Evolutionary conservation across 805 yeast genomes (phyloP), one percentile per base, ranked within the genome.

Genomic region (Metschnikowia peoriensis): DNA sequence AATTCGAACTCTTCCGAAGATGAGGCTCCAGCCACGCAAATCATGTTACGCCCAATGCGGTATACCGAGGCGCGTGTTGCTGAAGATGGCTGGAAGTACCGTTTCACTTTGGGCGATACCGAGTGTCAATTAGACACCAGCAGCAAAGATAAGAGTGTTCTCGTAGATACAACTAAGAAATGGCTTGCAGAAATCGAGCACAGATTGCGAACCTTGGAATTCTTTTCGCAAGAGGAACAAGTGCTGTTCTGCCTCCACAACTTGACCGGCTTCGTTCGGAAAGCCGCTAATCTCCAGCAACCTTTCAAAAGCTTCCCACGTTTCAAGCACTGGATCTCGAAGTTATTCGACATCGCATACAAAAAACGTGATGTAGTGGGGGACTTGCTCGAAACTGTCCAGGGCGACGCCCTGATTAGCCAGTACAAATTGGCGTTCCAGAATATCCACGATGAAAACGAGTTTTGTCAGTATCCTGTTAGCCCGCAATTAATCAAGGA

Each of bases 401-500:
- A 49, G 16, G 27, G 22, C 8, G 48, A 41, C 17, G 27, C 28
- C 28, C 22, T 22, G 22, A 44, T 49, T 22, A 48, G 44, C 17
- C 39, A 44, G 45, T 49, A 44, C 48, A 44, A 49, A 41, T 39
- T 49, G 39, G 15, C 8, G 22, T 44, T 49, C 38, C 48, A 39
- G 29, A 49, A 49, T 39, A 28, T 49, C 28, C 47, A 40, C 45
- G 52, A 44, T 29, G 52, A 49, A 40, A 49, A 49, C 29, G 52
- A 49, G 35, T 49, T 44, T 29, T 49, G 52, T 28, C 29, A 49
- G 28, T 49, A 29, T 38, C 52, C 48, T n/a, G 52, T 49, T 22
- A 49, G 52, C 28, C 52, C 52, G 32, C 48, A 44, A 5, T 44
- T 49, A 37, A 44, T 49, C 48, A 49, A 38, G 41, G 52, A 49